A percentile compares a stretch with the other conserved stretches of the same genome.
These are phyloP conservation scores for Arthrobotrys entomopaga DNA, from an alignment of 2,329 filamentous ascomycete species.

Conservation along the genomic window DNA sequence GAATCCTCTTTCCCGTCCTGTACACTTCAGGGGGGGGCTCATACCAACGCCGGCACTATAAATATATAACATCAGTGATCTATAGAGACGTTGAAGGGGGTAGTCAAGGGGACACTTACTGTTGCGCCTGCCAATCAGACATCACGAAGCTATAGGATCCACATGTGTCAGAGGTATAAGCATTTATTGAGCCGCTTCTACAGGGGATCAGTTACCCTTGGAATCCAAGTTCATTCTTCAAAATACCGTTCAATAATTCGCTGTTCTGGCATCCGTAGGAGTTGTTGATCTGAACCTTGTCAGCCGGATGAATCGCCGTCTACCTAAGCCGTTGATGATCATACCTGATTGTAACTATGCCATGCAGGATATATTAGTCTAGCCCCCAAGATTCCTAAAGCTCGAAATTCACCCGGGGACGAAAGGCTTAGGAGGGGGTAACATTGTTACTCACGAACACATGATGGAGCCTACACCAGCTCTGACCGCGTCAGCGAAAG, in stretches of 20 bases:
- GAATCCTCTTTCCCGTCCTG: conserved; percentile 19
- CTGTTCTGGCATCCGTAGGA: conserved; percentile 67
- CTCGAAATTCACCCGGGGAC: conserved; percentile 27
- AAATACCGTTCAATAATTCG: conserved; percentile 65
- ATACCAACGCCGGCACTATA: conserved; percentile 54
- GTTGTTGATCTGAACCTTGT: conserved; percentile 64
- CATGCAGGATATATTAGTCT: conserved; percentile 33
- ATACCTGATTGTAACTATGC: conserved; percentile 58
- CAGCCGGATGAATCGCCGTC: conserved; percentile 56
- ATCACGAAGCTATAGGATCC: conserved; percentile 38
- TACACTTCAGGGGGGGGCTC: conserved; percentile 31
- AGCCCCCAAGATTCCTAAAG: conserved; percentile 33
- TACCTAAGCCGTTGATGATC: conserved; percentile 28
- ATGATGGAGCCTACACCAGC: conserved; percentile 74
- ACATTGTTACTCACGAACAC: conserved; percentile 62
- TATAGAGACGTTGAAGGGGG: conserved; percentile 30
- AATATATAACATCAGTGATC: conserved; percentile 59
- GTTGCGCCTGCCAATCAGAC: conserved; percentile 52
- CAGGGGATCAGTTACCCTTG: conserved; percentile 60
- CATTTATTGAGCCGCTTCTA: conserved; percentile 15
- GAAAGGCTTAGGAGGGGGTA: conserved; percentile 2
- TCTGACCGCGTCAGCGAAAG: conserved; percentile 76
- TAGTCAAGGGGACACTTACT: conserved; percentile 38
- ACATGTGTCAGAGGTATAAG: conserved; percentile 28
- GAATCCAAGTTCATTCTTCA: conserved; percentile 70